Percentiles rank a stretch among this genome's conserved stretches.
These are phyloP conservation scores for Cystobasidiaceae sp. DNA, from an alignment of 1,284 basidiomycete genomes.

Conservation along the genomic window DNA sequence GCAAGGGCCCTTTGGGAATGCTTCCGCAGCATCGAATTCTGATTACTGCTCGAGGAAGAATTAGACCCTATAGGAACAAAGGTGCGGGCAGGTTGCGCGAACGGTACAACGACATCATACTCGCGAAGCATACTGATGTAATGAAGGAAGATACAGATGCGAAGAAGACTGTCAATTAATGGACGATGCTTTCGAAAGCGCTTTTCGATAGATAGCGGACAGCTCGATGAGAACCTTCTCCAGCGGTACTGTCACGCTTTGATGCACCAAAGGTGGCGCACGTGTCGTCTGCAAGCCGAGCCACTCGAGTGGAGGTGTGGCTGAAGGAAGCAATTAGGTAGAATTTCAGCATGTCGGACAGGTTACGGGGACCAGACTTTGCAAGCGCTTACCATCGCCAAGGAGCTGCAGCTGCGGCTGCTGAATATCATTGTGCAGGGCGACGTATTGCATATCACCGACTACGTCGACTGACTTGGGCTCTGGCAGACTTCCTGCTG, in stretches of 20 bases:
- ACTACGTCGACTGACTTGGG: constrained; percentile 12
- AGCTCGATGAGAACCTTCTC: constrained; percentile 33
- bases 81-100: too few species aligned
- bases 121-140: too few species aligned
- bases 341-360: neutral
- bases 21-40: too few species aligned
- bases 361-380: too few species aligned
- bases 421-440: constrained; percentile 30
- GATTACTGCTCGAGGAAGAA: too few species aligned
- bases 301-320: constrained; percentile 39
- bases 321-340: neutral
- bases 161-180: neutral
- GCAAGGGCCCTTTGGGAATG: too few species aligned
- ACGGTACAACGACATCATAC: too few species aligned
- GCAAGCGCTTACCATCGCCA: constrained; percentile 36
- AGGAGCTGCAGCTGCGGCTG: constrained; percentile 33
- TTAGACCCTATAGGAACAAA: neutral
- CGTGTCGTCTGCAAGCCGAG: constrained; percentile 33
- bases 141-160: too few species aligned
- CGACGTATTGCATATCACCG: constrained; percentile 11
- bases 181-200: constrained; percentile 11
- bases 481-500: constrained; percentile 6
- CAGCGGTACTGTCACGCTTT: constrained; percentile 30
- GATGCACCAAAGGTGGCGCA: constrained; percentile 35
- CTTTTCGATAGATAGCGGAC: constrained; percentile 9